Base-by-base conservation (phyloP, 306 rosid genomes). In the Vicia villosa region DNA sequence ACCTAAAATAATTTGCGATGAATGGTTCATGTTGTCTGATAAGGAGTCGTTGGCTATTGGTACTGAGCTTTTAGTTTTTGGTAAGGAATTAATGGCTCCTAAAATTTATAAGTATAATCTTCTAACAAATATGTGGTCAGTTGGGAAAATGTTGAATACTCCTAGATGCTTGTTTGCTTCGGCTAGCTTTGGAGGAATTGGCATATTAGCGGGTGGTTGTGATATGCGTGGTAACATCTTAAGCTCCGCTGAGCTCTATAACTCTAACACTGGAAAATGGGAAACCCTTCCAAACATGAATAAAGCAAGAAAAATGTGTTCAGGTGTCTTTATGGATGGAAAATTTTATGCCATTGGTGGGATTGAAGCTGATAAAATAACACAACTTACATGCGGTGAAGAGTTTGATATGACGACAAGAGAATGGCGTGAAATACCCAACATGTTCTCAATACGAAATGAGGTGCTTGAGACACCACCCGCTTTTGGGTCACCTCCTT, bases 161-260 rank as follows among this genome's bases (percentile, higher is more conserved):
- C 89, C 96, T 8, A 73, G 96, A 57, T 89, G 82, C 83, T 77
- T 89, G 77, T 91, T 34, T 34, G 38, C 1, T 34, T 34, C 38
- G 7, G 38, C 38, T 0, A 34, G 38, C 38, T 3, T 34, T 91
- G 91, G 94, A 28, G 87, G 63, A 65, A 81, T 86, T 1, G 97
- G 87, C 15, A 87, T 91, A 60, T 17, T 89, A 6, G 97, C 97
- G 10, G 96, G 97, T 30, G 97, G 97, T 36, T 81, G 88, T 62
- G 85, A 85, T 62, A 72, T 78, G 11, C 3, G 0, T 0, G 96
- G 91, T 43, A 84, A 79, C 8, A 75, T 85, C 46, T 76, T 85
- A 75, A 76, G 61, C 16, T 75, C 85, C 10, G 94, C 87, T 7
- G 97, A 91, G 86, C 86, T 85, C 17, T 91, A 87, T 62, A 84